A percentile compares a stretch with the other conserved stretches of the same genome.
phyloP scores from a whole-genome alignment of 176 grass and related monocot genomes.

The Canna indica region DNA sequence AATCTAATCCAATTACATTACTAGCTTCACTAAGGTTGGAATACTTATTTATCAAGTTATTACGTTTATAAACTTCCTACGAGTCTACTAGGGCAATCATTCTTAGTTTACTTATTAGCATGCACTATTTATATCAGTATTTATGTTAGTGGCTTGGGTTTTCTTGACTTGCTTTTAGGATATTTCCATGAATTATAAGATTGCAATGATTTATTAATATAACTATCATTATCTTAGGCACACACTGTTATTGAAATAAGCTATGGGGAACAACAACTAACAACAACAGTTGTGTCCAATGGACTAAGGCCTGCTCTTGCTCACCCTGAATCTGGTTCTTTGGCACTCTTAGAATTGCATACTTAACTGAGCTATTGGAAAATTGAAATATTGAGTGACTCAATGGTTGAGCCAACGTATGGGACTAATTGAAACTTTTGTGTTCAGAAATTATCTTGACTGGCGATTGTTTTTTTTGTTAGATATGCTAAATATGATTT shows the following conservation, averaged over 20 bases:
- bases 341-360: slow-evolving; percentile 7
- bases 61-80: background rate
- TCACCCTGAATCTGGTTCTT: slow-evolving; percentile 45
- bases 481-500: no score
- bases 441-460: no score
- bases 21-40: background rate
- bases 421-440: background rate
- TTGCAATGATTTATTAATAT: background rate
- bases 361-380: background rate
- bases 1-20: background rate
- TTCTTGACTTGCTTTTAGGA: background rate
- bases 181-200: background rate
- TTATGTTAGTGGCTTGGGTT: background rate
- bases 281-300: slow-evolving; percentile 69
- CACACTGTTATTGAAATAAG: slow-evolving; percentile 98
- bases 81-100: background rate
- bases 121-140: background rate
- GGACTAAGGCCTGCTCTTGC: slow-evolving; percentile 61
- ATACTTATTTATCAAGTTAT: background rate
- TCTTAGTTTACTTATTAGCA: background rate
- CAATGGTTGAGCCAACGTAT: background rate
- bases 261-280: slow-evolving; percentile 88
- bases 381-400: background rate
- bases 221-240: slow-evolving; percentile 43
- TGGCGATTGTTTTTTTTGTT: no score